These are phyloP conservation scores for Triticum urartu DNA, from an alignment of 176 grass and related monocot genomes.

Conservation along the genomic window DNA sequence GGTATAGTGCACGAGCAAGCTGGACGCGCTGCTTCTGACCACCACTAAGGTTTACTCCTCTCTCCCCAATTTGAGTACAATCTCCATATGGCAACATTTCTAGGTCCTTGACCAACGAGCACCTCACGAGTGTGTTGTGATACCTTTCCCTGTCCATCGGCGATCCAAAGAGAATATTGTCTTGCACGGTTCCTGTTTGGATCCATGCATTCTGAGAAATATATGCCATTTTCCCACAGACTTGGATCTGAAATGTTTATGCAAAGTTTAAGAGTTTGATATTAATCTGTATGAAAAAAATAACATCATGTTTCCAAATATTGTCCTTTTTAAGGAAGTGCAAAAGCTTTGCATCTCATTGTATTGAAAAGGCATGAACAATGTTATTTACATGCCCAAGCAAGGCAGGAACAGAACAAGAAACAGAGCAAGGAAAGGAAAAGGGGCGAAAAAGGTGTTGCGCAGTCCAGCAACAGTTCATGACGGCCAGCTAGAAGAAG, in stretches of 20 bases:
- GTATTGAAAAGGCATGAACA: no score
- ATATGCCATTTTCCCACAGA: slow-evolving; percentile 77
- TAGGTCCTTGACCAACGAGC: slow-evolving; percentile 82
- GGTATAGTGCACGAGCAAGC: slow-evolving; percentile 89
- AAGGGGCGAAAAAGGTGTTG: no score
- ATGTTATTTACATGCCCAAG: no score
- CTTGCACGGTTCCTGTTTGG: slow-evolving; percentile 85
- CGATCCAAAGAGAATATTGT: slow-evolving; percentile 91
- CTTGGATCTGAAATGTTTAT: slow-evolving; percentile 64
- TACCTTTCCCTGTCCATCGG: slow-evolving; percentile 66
- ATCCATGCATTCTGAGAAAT: slow-evolving; percentile 96
- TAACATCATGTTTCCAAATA: background rate
- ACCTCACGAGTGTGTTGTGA: slow-evolving; percentile 61
- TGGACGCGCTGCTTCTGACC: slow-evolving; percentile 98
- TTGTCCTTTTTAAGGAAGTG: no score
- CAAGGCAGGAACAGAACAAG: no score
- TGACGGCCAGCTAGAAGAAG: no score
- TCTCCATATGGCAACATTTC: slow-evolving; percentile 75
- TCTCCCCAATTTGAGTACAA: slow-evolving; percentile 84
- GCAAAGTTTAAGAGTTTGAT: slow-evolving; percentile 9
- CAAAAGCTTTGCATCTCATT: no score
- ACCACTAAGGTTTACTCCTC: slow-evolving; percentile 96
- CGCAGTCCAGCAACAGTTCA: no score
- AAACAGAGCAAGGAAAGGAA: no score
- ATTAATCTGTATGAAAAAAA: background rate